These are phyloP conservation scores for Podaxis sp. DNA, from an alignment of 768 basidiomycete species.

Conservation along the genomic window DNA sequence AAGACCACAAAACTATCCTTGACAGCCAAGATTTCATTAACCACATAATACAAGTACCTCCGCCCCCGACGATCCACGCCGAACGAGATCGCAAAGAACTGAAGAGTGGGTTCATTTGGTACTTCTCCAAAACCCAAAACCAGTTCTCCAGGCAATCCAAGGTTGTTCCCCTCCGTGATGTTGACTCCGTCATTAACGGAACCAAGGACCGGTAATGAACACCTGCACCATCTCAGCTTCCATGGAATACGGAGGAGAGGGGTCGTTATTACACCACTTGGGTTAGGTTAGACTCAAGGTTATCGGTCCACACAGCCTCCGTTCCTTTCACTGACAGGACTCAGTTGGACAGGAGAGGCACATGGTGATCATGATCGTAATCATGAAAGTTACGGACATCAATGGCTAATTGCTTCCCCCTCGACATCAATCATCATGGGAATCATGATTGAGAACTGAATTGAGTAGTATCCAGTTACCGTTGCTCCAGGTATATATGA, in stretches of 20 bases:
- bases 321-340: neutral
- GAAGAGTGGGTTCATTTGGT: neutral
- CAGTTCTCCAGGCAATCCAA: neutral
- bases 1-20: neutral
- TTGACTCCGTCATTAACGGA: slow-evolving; percentile 1
- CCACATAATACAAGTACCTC: neutral
- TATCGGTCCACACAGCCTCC: neutral
- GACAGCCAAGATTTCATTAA: neutral
- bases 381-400: neutral
- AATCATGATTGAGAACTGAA: neutral
- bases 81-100: neutral
- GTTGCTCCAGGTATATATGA: neutral
- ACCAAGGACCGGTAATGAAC: neutral
- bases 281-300: neutral
- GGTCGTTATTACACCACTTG: neutral
- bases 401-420: neutral
- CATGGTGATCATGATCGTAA: neutral
- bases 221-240: neutral
- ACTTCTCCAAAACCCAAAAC: neutral
- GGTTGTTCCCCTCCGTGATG: neutral
- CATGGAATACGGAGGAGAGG: neutral
- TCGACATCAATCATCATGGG: neutral
- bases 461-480: neutral
- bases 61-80: neutral
- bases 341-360: neutral